These are phyloP conservation scores for Claviceps spartinae DNA, from an alignment of 2,329 filamentous ascomycete genomes.

Conservation along the genomic window DNA sequence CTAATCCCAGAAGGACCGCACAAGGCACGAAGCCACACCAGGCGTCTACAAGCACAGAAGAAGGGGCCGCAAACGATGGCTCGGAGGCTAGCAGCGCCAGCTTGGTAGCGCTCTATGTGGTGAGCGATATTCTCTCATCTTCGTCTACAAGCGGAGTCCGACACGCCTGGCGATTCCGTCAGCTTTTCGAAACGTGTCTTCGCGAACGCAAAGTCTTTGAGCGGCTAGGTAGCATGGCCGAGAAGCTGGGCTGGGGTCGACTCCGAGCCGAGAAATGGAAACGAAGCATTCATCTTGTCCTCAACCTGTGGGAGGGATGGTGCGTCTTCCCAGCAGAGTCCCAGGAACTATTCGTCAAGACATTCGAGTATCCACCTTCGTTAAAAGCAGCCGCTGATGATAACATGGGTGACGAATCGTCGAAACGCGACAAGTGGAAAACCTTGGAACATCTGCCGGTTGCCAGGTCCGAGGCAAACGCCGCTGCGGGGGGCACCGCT, in stretches of 20 bases:
- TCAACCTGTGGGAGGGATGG: slow-evolving; percentile 60
- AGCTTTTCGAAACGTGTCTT: slow-evolving; percentile 63
- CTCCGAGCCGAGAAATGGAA: slow-evolving; percentile 77
- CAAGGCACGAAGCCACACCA: slow-evolving; percentile 22
- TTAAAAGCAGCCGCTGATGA: slow-evolving; percentile 14
- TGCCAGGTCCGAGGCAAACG: slow-evolving; percentile 6
- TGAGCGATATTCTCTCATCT: slow-evolving; percentile 66
- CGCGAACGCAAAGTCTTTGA: slow-evolving; percentile 58
- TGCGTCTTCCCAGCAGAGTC: slow-evolving; percentile 60
- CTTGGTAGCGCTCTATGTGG: slow-evolving; percentile 67
- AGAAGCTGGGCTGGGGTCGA: slow-evolving; percentile 63
- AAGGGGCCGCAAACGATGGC: slow-evolving; percentile 25
- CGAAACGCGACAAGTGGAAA: slow-evolving; percentile 35
- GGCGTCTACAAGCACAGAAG: slow-evolving; percentile 16
- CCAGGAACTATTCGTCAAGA: slow-evolving; percentile 55
- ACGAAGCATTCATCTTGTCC: slow-evolving; percentile 54
- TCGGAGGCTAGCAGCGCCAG: slow-evolving; percentile 58
- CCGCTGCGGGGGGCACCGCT: slow-evolving; percentile 2
- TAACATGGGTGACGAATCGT: slow-evolving; percentile 11
- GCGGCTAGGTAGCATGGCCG: slow-evolving; percentile 58
- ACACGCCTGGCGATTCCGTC: slow-evolving; percentile 76
- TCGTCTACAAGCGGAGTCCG: slow-evolving; percentile 63
- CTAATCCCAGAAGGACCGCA: slow-evolving; percentile 46
- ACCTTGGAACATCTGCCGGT: slow-evolving; percentile 26
- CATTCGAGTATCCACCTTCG: slow-evolving; percentile 57